Percentiles rank a stretch among this genome's conserved stretches.
Conservation (phyloP, 1,284 basidiomycete genomes). For the Singerocomus inundabilis region DNA sequence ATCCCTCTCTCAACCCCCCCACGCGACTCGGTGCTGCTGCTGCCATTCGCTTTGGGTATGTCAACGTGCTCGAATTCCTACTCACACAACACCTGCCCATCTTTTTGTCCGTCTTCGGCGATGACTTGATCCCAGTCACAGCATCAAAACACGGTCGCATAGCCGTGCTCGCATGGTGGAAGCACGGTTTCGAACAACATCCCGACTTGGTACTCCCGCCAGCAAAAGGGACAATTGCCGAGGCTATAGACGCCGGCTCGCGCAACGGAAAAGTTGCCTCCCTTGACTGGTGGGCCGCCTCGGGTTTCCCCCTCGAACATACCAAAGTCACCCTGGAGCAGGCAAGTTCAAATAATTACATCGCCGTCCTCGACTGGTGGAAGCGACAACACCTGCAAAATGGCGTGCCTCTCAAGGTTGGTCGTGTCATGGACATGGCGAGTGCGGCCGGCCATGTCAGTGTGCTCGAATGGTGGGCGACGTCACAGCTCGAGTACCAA, state of each 20-base stretch:
- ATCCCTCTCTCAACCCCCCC: conserved; percentile 53
- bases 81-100: conserved; percentile 59
- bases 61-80: conserved; percentile 70
- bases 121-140: conserved; percentile 67
- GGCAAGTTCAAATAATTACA: conserved; percentile 70
- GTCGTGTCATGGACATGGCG: conserved; percentile 78
- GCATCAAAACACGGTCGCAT: conserved; percentile 73
- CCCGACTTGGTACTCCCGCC: conserved; percentile 56
- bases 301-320: conserved; percentile 59
- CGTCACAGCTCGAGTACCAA: conserved; percentile 69
- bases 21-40: conserved; percentile 65
- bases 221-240: conserved; percentile 48
- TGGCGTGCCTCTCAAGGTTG: conserved; percentile 67
- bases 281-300: conserved; percentile 70
- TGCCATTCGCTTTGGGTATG: conserved; percentile 70
- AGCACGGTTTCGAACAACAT: conserved; percentile 57
- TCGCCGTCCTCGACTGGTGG: conserved; percentile 80
- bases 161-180: conserved; percentile 79
- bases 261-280: conserved; percentile 62
- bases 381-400: conserved; percentile 45
- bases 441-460: conserved; percentile 68
- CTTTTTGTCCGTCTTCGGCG: conserved; percentile 58
- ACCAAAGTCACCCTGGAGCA: conserved; percentile 74
- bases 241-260: conserved; percentile 72
- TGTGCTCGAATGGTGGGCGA: conserved; percentile 80